These are phyloP conservation scores for Coniosporium apollinis DNA, from an alignment of 495 filamentous ascomycete species.

Conservation along the genomic window DNA sequence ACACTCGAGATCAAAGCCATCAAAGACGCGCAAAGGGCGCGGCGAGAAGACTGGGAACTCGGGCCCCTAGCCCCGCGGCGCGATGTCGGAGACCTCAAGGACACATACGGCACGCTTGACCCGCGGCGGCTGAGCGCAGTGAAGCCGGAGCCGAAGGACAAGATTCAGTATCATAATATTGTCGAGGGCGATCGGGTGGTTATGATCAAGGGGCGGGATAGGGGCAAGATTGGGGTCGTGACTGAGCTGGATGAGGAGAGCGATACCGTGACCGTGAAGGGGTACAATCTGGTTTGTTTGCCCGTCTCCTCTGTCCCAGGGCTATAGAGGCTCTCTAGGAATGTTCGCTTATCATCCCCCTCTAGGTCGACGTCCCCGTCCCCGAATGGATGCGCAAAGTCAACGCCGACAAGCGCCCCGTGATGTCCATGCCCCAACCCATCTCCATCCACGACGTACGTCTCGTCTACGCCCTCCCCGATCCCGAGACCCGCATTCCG, in stretches of 20 bases:
- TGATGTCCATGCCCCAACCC: conserved; percentile 30
- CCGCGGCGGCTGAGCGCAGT: conserved; percentile 22
- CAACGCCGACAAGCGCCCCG: conserved; percentile 24
- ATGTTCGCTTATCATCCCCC: too few relatives aligned
- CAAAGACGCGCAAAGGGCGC: conserved; percentile 19
- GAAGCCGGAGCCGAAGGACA: conserved; percentile 27
- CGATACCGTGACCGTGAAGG: conserved; percentile 43
- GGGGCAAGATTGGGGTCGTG: conserved; percentile 64
- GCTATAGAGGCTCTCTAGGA: conserved; percentile 4
- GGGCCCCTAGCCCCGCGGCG: conserved; percentile 60
- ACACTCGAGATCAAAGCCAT: conserved; percentile 3
- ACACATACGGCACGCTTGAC: conserved; percentile 34
- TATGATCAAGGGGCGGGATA: conserved; percentile 54
- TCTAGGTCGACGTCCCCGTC: conserved; percentile 41
- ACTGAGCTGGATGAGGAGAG: conserved; percentile 34
- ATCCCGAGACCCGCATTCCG: conserved; percentile 41
- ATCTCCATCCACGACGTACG: conserved; percentile 54
- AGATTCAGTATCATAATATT: conserved; percentile 36
- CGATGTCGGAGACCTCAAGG: conserved; percentile 37
- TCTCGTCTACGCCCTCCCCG: conserved; percentile 57
- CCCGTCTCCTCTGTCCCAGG: conserved; percentile 1
- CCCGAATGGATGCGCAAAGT: conserved; percentile 35
- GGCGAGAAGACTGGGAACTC: conserved; percentile 55
- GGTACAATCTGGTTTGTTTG: conserved; percentile 44
- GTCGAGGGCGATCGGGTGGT: conserved; percentile 59